These are phyloP conservation scores for Leccinum boreale DNA, from an alignment of 768 basidiomycete species.

Conservation along the genomic window DNA sequence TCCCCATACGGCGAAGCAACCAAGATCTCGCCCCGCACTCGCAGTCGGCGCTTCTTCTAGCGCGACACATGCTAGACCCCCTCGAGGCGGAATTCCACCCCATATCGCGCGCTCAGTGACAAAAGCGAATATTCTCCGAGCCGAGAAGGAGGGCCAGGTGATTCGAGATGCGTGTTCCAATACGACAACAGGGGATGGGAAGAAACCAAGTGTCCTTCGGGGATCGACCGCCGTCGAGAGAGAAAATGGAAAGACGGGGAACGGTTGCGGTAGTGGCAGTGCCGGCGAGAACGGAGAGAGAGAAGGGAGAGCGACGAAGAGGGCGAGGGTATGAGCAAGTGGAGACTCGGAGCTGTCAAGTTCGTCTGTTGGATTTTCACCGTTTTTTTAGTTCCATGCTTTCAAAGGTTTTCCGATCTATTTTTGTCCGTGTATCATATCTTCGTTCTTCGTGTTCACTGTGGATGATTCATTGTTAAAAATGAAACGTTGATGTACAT, in stretches of 20 bases:
- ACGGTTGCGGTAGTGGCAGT: conserved; percentile 18
- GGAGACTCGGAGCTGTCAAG: neutral
- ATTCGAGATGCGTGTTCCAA: conserved; percentile 14
- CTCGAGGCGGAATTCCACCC: conserved; percentile 31
- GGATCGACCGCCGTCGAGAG: neutral
- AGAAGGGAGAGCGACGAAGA: conserved; percentile 33
- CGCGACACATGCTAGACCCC: conserved; percentile 16
- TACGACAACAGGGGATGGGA: conserved; percentile 1
- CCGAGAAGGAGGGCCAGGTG: conserved; percentile 23
- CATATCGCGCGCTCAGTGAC: conserved; percentile 31
- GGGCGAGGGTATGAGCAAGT: conserved; percentile 6
- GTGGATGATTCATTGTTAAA: neutral
- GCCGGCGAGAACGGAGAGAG: conserved; percentile 77
- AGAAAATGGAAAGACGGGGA: neutral
- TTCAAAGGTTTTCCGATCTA: conserved; percentile 2
- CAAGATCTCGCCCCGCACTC: neutral
- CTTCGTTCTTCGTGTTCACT: conserved; percentile 14
- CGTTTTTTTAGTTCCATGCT: conserved; percentile 2
- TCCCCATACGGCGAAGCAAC: neutral
- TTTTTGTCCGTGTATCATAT: neutral
- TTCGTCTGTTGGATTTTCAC: neutral
- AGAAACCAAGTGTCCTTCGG: conserved; percentile 30
- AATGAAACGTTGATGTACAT: neutral
- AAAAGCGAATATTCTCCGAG: conserved; percentile 22
- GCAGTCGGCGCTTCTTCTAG: neutral